These are phyloP conservation scores for Candida frijolesensis DNA, from an alignment of 1,139 yeast species.

Conservation along the genomic window DNA sequence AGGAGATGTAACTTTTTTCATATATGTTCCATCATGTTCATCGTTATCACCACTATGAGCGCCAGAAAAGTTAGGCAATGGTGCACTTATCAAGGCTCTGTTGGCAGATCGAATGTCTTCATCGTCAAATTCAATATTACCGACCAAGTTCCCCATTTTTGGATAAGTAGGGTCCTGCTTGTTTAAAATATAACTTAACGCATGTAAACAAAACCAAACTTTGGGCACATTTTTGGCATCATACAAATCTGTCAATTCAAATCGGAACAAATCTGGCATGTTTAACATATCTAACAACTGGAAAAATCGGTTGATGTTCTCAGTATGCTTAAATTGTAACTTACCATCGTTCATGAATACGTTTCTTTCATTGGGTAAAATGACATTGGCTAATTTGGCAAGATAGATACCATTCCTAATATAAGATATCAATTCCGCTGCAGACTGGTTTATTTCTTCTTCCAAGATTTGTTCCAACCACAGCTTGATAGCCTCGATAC, in stretches of 20 bases:
- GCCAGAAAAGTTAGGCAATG: conserved; percentile 64
- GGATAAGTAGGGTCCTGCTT: conserved; percentile 60
- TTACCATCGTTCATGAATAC: conserved; percentile 49
- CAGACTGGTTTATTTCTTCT: conserved; percentile 57
- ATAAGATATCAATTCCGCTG: conserved; percentile 51
- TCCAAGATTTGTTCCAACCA: conserved; percentile 43
- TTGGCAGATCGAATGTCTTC: conserved; percentile 73
- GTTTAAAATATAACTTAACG: conserved; percentile 69
- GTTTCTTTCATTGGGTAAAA: conserved; percentile 65
- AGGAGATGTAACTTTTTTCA: conserved; percentile 23
- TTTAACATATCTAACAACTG: conserved; percentile 67
- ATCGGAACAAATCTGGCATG: conserved; percentile 84
- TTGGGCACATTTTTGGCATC: conserved; percentile 93
- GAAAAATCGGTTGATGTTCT: conserved; percentile 86
- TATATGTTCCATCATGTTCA: conserved; percentile 24
- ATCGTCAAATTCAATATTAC: conserved; percentile 60
- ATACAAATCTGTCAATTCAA: conserved; percentile 89
- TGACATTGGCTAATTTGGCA: conserved; percentile 74
- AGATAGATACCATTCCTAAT: conserved; percentile 82
- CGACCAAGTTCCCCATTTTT: conserved; percentile 63
- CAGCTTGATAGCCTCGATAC: conserved; percentile 81
- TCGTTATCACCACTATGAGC: conserved; percentile 33
- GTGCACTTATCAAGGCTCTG: conserved; percentile 60
- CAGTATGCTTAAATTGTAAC: conserved; percentile 87
- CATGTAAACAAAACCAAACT: conserved; percentile 92